Conservation (phyloP, 805 yeast species). For the Schizosaccharomyces cryophilus region DNA sequence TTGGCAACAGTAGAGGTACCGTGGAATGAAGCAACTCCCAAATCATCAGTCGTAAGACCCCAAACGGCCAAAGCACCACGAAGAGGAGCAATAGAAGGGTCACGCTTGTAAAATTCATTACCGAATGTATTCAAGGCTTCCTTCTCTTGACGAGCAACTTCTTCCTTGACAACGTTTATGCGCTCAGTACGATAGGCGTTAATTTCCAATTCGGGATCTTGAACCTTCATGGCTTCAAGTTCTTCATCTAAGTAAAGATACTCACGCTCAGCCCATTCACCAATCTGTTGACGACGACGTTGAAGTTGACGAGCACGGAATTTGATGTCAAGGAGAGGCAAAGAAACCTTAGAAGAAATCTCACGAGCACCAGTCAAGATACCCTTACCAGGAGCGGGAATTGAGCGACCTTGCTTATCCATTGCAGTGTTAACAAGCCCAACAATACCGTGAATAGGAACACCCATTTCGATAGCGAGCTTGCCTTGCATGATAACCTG, state of each 20-base stretch:
- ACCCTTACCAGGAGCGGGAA: constrained; percentile 99
- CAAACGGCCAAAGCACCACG: constrained; percentile 92
- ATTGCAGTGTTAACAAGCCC: constrained; percentile 92
- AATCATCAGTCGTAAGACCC: constrained; percentile 79
- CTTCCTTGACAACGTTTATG: constrained; percentile 64
- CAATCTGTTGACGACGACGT: constrained; percentile 52
- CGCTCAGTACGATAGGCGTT: constrained; percentile 47
- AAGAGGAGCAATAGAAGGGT: constrained; percentile 85
- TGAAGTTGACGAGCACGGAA: constrained; percentile 84
- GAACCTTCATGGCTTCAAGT: constrained; percentile 27
- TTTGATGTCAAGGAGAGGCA: constrained; percentile 64
- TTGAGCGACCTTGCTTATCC: constrained; percentile 95
- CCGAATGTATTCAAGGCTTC: constrained; percentile 89
- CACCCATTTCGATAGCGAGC: constrained; percentile 92
- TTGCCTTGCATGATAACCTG: constrained; percentile 91
- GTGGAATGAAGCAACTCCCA: constrained; percentile 94
- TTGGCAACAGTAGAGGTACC: constrained; percentile 98
- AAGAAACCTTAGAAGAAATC: constrained; percentile 50
- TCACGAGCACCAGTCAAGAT: constrained; percentile 94
- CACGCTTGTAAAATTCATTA: constrained; percentile 73
- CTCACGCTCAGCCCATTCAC: constrained; percentile 68
- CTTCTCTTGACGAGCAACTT: constrained; percentile 59
- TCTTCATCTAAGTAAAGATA: constrained; percentile 45
- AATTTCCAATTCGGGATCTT: constrained; percentile 24
- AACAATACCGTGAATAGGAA: constrained; percentile 87